Conservation (phyloP, 2,329 filamentous ascomycete genomes). For the Decorospora gaudefroyi region DNA sequence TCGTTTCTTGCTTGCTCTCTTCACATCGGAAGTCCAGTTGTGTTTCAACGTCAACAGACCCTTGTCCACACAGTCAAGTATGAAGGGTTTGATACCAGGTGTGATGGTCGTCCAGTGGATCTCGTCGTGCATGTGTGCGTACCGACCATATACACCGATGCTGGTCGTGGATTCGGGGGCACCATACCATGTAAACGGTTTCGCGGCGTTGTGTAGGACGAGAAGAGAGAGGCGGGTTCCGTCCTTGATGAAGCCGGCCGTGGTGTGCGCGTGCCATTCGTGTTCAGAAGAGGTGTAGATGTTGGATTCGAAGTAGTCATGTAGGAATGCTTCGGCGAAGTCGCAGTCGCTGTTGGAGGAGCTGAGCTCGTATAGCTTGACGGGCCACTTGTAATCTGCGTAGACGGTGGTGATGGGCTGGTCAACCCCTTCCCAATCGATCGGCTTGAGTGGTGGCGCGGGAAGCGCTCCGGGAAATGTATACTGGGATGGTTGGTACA, state of each 20-base stretch:
- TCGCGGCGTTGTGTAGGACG: conserved; percentile 34
- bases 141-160: conserved; percentile 32
- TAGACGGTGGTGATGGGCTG: conserved; percentile 29
- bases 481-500: no score
- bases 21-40: conserved; percentile 21
- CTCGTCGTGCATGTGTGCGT: conserved; percentile 20
- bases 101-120: conserved; percentile 37
- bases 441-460: neutral
- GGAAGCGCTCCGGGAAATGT: neutral
- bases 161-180: conserved; percentile 18
- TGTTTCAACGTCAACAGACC: conserved; percentile 12
- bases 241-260: conserved; percentile 31
- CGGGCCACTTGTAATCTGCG: conserved; percentile 29
- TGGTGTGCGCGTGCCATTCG: conserved; percentile 21
- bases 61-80: neutral
- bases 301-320: conserved; percentile 11
- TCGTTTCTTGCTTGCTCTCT: conserved; percentile 21
- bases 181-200: conserved; percentile 22
- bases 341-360: conserved; percentile 10
- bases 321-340: conserved; percentile 19
- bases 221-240: conserved; percentile 28
- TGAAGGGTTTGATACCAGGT: conserved; percentile 11
- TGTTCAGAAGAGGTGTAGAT: conserved; percentile 10
- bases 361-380: conserved; percentile 27
- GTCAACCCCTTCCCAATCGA: conserved; percentile 2